Evolutionary conservation across 2,329 filamentous ascomycete genomes (phyloP).

Genomic region (Graphilbum ipis-grandicollis): DNA sequence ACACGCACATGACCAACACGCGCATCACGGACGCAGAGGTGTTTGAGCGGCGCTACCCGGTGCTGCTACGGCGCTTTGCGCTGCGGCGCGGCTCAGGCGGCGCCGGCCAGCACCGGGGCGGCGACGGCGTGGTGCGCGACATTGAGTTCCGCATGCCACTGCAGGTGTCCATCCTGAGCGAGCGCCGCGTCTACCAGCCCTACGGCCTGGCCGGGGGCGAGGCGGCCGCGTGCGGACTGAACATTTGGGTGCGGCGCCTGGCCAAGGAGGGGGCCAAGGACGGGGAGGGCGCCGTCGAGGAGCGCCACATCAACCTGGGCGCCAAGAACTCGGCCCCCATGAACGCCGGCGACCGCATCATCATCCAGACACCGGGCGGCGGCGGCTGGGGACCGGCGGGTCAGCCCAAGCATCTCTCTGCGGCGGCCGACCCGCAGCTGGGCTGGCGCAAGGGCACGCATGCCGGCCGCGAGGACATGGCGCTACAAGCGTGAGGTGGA

Average conservation of each 20-base stretch:
- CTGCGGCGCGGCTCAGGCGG: slow-evolving; percentile 16
- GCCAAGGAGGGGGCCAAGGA: slow-evolving; percentile 10
- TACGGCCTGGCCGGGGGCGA: slow-evolving; percentile 18
- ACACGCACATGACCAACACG: slow-evolving; percentile 17
- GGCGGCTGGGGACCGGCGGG: slow-evolving; percentile 56
- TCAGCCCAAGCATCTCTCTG: slow-evolving; percentile 31
- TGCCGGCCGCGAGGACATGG: slow-evolving; percentile 36
- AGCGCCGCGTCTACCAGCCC: slow-evolving; percentile 16
- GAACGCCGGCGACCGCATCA: slow-evolving; percentile 60
- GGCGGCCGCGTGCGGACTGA: slow-evolving; percentile 9
- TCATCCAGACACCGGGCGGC: slow-evolving; percentile 61
- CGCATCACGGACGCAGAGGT: slow-evolving; percentile 17
- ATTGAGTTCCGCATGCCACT: slow-evolving; percentile 15
- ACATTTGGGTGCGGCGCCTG: slow-evolving; percentile 18
- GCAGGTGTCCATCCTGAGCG: slow-evolving; percentile 15
- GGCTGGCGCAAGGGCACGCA: slow-evolving; percentile 39
- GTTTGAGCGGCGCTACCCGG: slow-evolving; percentile 18
- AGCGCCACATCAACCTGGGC: slow-evolving; percentile 53
- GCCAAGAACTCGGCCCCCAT: slow-evolving; percentile 68
- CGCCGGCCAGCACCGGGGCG: slow-evolving; percentile 14
- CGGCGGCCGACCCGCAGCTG: slow-evolving; percentile 33
- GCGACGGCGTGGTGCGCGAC: slow-evolving; percentile 18
- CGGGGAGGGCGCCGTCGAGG: slow-evolving; percentile 25
- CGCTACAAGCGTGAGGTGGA: slow-evolving; percentile 38
- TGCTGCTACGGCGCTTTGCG: slow-evolving; percentile 15